These are phyloP conservation scores for Hyaloscypha finlandica DNA, from an alignment of 495 filamentous ascomycete species.

Conservation along the genomic window DNA sequence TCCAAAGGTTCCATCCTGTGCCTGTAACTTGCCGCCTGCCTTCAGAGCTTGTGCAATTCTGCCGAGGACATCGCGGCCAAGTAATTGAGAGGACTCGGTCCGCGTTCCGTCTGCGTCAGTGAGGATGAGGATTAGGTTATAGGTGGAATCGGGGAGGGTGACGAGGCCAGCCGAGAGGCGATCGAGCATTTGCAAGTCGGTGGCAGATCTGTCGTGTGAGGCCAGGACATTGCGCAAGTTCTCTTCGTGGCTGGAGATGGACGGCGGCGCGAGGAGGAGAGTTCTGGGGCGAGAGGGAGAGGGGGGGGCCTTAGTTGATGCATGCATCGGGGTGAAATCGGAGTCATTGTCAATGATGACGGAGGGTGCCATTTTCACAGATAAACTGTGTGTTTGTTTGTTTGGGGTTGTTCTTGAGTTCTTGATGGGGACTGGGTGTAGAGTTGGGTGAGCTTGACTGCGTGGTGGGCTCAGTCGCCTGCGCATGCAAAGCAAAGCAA, in stretches of 20 bases:
- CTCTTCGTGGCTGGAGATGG: slow-evolving; percentile 51
- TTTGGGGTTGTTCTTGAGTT: too few species aligned
- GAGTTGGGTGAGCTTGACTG: too few species aligned
- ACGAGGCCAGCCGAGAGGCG: slow-evolving; percentile 84
- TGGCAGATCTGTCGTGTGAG: slow-evolving; percentile 67
- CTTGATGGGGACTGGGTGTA: too few species aligned
- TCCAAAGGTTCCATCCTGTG: slow-evolving; percentile 66
- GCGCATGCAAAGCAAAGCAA: too few species aligned
- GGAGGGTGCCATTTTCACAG: slow-evolving; percentile 39
- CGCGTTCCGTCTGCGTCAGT: slow-evolving; percentile 67
- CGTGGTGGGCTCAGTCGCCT: too few species aligned
- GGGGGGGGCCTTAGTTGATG: slow-evolving; percentile 24
- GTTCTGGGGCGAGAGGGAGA: slow-evolving; percentile 36
- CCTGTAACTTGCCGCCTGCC: slow-evolving; percentile 66
- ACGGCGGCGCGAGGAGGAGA: slow-evolving; percentile 56
- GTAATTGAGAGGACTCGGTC: slow-evolving; percentile 58
- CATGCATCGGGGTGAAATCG: slow-evolving; percentile 39
- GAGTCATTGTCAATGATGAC: slow-evolving; percentile 42
- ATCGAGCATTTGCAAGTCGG: slow-evolving; percentile 98
- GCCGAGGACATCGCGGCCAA: slow-evolving; percentile 67
- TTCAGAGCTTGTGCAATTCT: slow-evolving; percentile 69
- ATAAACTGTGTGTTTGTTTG: not conserved
- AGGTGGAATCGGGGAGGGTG: slow-evolving; percentile 71
- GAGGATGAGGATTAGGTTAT: slow-evolving; percentile 85
- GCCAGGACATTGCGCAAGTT: slow-evolving; percentile 46